phyloP scores from a whole-genome alignment of 352 stramenopile genomes.

The Phytophthora podocarpi region DNA sequence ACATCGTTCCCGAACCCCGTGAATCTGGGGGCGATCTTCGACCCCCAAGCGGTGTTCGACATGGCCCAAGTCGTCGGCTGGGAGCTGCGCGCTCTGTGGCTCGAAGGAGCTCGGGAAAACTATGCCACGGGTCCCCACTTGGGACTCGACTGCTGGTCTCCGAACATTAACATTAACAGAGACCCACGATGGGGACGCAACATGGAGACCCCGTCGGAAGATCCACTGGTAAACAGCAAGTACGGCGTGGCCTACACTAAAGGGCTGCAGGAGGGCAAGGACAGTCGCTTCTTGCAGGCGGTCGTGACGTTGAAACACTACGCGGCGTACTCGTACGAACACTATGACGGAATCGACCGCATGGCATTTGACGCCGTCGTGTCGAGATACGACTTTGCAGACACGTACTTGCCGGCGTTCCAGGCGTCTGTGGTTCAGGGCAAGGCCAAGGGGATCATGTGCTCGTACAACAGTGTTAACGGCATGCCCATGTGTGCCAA shows the following conservation, averaged over 20 bases:
- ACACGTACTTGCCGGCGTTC: conserved; percentile 93
- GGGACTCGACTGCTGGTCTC: conserved; percentile 93
- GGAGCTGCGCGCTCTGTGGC: conserved; percentile 80
- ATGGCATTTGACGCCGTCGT: conserved; percentile 92
- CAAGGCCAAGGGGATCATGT: conserved; percentile 93
- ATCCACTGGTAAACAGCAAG: conserved; percentile 90
- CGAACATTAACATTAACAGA: conserved; percentile 96
- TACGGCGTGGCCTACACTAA: conserved; percentile 92
- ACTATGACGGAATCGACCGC: conserved; percentile 72
- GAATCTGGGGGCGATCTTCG: conserved; percentile 90
- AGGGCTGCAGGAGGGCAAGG: conserved; percentile 84
- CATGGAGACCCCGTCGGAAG: conserved; percentile 94
- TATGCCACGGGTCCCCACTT: conserved; percentile 63
- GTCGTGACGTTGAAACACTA: conserved; percentile 96
- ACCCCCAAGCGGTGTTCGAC: conserved; percentile 70
- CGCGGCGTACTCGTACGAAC: conserved; percentile 90
- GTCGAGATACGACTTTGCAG: conserved; percentile 89
- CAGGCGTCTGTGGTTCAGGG: conserved; percentile 80
- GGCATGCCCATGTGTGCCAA: conserved; percentile 94
- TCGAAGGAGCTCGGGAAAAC: conserved; percentile 78
- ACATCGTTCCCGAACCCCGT: conserved; percentile 93
- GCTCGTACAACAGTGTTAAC: conserved; percentile 96
- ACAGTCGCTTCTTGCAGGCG: conserved; percentile 72
- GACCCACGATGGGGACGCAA: conserved; percentile 94
- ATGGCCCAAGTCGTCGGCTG: conserved; percentile 90